Evolutionary conservation across 2,329 filamentous ascomycete genomes (phyloP).

Genomic region (Zymoseptoria ardabiliae): DNA sequence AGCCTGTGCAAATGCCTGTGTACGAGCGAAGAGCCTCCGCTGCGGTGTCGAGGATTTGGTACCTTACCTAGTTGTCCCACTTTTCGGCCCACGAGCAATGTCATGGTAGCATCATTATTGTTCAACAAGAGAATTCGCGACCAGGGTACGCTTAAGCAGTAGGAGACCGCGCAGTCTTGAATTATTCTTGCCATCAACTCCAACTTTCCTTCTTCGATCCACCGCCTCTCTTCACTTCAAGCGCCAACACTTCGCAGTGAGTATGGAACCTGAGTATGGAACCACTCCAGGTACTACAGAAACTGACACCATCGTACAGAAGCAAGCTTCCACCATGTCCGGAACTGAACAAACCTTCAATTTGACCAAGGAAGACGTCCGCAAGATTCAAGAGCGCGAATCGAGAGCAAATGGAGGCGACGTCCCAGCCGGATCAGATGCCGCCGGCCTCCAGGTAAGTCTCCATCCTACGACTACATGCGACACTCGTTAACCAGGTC

Average conservation of each 20-base stretch:
- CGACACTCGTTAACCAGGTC: not conserved
- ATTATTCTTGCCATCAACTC: not conserved
- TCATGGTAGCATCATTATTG: not conserved
- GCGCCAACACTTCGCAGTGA: not conserved
- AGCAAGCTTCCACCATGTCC: slow-evolving; percentile 21
- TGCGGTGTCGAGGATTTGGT: not conserved
- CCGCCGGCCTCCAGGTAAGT: slow-evolving; percentile 42
- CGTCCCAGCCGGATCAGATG: slow-evolving; percentile 37
- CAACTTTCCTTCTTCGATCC: not conserved
- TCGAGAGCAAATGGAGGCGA: slow-evolving; percentile 36
- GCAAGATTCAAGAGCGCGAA: slow-evolving; percentile 40
- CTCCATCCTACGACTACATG: not conserved
- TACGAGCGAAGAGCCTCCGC: not conserved
- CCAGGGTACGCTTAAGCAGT: not conserved
- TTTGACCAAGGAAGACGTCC: slow-evolving; percentile 43
- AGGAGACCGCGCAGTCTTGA: not conserved
- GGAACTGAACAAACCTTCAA: slow-evolving; percentile 38
- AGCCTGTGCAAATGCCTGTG: no score
- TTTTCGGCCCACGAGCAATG: not conserved
- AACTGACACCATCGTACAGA: slow-evolving; percentile 1
- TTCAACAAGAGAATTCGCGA: not conserved
- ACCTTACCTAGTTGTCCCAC: not conserved
- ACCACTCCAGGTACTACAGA: no score
- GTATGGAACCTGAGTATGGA: not conserved
- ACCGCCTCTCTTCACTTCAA: not conserved